A percentile compares a stretch with the other conserved stretches of the same genome.
Evolutionary conservation across 2,329 filamentous ascomycete species (phyloP).

Genomic region (Penicillium frequentans): DNA sequence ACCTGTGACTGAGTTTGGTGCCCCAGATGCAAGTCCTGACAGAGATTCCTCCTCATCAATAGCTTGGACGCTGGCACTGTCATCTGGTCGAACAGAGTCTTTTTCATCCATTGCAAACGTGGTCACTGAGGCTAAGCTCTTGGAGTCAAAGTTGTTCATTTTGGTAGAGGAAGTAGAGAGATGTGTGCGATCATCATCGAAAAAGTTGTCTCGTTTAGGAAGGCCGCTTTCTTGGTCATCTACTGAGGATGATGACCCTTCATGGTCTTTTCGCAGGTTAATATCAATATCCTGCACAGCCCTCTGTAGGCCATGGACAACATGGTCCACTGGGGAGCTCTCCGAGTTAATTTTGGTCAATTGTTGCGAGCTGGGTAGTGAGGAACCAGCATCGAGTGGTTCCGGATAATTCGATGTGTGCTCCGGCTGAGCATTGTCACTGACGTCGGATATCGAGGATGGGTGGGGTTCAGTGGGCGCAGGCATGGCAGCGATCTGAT

Average conservation of each 20-base stretch:
- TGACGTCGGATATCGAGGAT: conserved; percentile 26
- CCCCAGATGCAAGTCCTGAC: conserved; percentile 72
- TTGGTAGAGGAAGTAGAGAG: conserved; percentile 68
- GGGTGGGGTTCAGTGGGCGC: conserved; percentile 30
- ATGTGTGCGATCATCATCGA: conserved; percentile 51
- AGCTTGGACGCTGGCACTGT: conserved; percentile 90
- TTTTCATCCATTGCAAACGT: conserved; percentile 98
- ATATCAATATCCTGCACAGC: conserved; percentile 37
- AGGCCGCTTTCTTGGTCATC: conserved; percentile 30
- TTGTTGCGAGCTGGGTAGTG: conserved; percentile 19
- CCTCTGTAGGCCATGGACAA: conserved; percentile 32
- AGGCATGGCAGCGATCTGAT: conserved; percentile 46
- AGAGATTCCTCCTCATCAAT: conserved; percentile 86
- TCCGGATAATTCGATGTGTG: conserved; percentile 18
- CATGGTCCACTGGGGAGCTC: conserved; percentile 20
- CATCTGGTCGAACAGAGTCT: conserved; percentile 89
- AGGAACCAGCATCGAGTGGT: conserved; percentile 18
- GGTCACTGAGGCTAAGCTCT: conserved; percentile 89
- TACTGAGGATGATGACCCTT: conserved; percentile 26
- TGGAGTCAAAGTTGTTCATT: conserved; percentile 85
- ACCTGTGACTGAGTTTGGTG: conserved; percentile 74
- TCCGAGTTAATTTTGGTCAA: conserved; percentile 17
- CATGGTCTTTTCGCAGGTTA: conserved; percentile 26
- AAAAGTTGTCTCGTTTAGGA: conserved; percentile 38
- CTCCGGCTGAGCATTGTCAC: conserved; percentile 22